Evolutionary conservation across 805 yeast species (phyloP), one percentile per base, ranked within the genome.

Genomic region (Myxozyma lipomycoides): DNA sequence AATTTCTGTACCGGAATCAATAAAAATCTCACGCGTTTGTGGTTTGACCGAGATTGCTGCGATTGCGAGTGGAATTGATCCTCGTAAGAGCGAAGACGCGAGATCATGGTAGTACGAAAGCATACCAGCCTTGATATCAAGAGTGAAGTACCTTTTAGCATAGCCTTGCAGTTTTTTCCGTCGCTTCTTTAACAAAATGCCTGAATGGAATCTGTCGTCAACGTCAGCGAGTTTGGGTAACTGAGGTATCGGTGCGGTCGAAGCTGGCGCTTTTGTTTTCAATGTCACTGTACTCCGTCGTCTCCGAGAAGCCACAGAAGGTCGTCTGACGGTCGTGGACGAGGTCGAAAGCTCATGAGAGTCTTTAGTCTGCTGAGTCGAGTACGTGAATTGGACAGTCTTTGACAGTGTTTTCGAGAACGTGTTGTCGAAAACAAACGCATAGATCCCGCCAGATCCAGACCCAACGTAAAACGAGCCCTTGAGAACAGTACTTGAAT

Each of bases 1-100:
- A 7, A 86, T 82, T 65, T 91, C 98, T 81, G 91, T 82, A 2
- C 98, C 98, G 0, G 97, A 88, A 66, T 93, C 97, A 51, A 93
- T 77, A 41, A 84, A 81, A 39, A 93, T 81, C 61, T 86, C 83
- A 46, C 78, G 70, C 22, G 79, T 78, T 50, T 78, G 77, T 23
- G 79, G 74, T 61, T 83, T 83, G 0, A 95, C 95, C 49, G 90
- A 79, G 1, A 93, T 81, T n/a, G 85, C 85, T 2, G 95, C 82
- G 43, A 84, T 76, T 46, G 78, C 80, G 43, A 93, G 80, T 34
- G 91, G 95, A 87, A 93, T 88, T 62, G 87, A 89, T 49, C 98
- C 98, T 49, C 98, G 76, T 43, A 87, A 75, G 58, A 82, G 81
- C 60, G 82, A 78, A 43, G 81, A 79, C 10, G 62, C 28, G 40